Evolutionary conservation across 179 eudicot genomes (phyloP), one percentile per base, ranked within the genome.

Genomic region (Silene coronaria): DNA sequence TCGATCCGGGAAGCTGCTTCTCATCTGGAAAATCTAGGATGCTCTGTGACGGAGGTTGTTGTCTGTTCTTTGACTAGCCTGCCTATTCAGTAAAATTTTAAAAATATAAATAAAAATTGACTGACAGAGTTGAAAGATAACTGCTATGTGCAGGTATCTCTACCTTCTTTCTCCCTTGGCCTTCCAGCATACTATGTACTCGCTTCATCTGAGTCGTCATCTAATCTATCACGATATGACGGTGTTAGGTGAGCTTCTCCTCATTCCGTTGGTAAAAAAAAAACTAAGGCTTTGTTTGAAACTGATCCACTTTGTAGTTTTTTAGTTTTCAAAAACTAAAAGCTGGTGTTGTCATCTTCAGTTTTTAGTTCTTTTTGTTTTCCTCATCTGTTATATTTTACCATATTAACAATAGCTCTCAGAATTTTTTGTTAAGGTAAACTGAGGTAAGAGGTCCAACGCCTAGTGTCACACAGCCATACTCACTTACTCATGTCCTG

Each of bases 151-250:
- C 88, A 94, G 98, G 97, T 94, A 46, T 89, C 98, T 46, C 79
- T 92, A 81, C 97, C 99, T 24, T 90, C 99, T 48, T 95, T 92
- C 77, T 89, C 99, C 74, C 87, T 88, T 62, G 99, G 99, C 75
- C 88, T 95, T 79, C 99, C 99, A 61, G 99, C 99, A 45, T 95
- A 95, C 78, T 95, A 90, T 79, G 88, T 92, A 60, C 91, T 95
- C 83, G 99, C 99, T 79, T 89, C 93, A n/a, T 95, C 96, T 16
- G 99, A 95, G 75, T 89, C 99, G 30, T 95, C 99, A 64, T 95
- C 99, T 63, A 95, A 95, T 72, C 85, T 95, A 83, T 84, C 99
- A 32, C 92, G 99, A 72, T 95, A 92, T 85, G 99, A 95, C 84
- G 91, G 96, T 77, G 81, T 92, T 74, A 89, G 98, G 98, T 94